Percentiles rank a stretch among this genome's conserved stretches.
Evolutionary conservation across 768 basidiomycete species (phyloP).

Genomic region (Termitomyces titanicus): DNA sequence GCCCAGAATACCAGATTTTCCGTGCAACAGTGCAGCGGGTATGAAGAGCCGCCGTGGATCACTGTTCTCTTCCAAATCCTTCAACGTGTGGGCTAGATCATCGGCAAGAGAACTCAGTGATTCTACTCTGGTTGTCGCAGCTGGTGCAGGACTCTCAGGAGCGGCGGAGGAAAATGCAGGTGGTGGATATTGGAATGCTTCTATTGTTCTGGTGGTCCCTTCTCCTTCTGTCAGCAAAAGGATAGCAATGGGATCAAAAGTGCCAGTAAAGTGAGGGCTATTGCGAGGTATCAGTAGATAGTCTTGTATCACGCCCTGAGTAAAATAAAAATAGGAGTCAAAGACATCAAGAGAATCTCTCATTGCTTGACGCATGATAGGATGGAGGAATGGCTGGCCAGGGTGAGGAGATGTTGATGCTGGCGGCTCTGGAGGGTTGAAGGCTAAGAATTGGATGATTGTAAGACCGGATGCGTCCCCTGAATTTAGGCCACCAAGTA

Average conservation of each 20-base stretch:
- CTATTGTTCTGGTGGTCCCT: conserved; percentile 44
- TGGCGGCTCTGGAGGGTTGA: conserved; percentile 50
- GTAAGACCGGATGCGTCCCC: conserved; percentile 60
- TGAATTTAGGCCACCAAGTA: conserved; percentile 72
- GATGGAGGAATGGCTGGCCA: conserved; percentile 28
- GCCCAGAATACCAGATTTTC: conserved; percentile 34
- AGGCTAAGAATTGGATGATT: conserved; percentile 64
- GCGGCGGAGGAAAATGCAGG: conserved; percentile 28
- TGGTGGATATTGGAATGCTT: conserved; percentile 74
- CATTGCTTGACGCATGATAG: conserved; percentile 59
- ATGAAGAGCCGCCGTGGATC: conserved; percentile 34
- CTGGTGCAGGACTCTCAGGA: neutral
- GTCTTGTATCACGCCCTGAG: conserved; percentile 65
- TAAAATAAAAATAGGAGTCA: conserved; percentile 55
- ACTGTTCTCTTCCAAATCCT: conserved; percentile 30
- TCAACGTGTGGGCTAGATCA: conserved; percentile 39
- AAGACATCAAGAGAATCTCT: conserved; percentile 49
- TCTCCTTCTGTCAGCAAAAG: conserved; percentile 55
- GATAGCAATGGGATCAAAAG: conserved; percentile 67
- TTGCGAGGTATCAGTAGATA: conserved; percentile 70
- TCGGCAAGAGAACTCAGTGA: conserved; percentile 25
- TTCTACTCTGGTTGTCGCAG: conserved; percentile 5
- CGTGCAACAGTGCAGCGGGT: conserved; percentile 34
- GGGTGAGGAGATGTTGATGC: conserved; percentile 29
- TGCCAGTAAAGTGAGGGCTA: conserved; percentile 65